Base-by-base conservation (phyloP, 2,329 filamentous ascomycete genomes). In the Pyrenophora teres region DNA sequence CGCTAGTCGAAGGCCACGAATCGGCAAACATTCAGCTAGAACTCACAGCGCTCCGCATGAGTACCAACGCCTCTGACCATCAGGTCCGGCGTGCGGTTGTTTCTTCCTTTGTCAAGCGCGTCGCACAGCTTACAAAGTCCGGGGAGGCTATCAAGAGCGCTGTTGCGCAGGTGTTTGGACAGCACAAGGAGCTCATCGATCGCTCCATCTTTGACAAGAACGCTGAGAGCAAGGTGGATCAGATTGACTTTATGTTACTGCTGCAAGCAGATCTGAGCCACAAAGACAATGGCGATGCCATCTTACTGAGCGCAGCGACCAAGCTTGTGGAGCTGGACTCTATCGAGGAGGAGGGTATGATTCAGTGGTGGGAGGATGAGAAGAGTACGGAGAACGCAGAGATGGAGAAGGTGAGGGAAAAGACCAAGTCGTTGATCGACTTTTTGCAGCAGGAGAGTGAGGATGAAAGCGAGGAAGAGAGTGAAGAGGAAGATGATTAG, bases 1-100 rank as follows among this genome's bases (percentile, higher is more conserved):
- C 91, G 19, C 81, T 97, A 36, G 87, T 88, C 44, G 83, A 85
- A 54, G 88, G 87, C 18, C 79, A 85, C 42, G 83, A 84, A 12
- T 84, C 86, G 9, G 90, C 95, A 69, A 94, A 96, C 58, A 92
- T 96, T 66, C 91, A 93, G 71, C 83, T 97, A 30, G 94, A 99
- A 72, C 89, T 99, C 57, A 96, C 92, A 79, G 90, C 91, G 40
- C 81, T 97, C n/a, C 88, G 93, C 9, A 90, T 99, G 73, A 88
- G 87, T 47, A 90, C 89, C 65, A 91, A 97, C 67, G 94, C 94
- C 2, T 92, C 91, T 1, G 93, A 96, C 67, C 83, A 87, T 59
- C 89, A 94, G 73, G 90, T 97, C 67, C 89, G 93, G 38, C 87
- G 88, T 30, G 92, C 94, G 13, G 87, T 97, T 19, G 90, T 90